Conservation (phyloP, 306 rosid genomes). For the Dicorynia guianensis region DNA sequence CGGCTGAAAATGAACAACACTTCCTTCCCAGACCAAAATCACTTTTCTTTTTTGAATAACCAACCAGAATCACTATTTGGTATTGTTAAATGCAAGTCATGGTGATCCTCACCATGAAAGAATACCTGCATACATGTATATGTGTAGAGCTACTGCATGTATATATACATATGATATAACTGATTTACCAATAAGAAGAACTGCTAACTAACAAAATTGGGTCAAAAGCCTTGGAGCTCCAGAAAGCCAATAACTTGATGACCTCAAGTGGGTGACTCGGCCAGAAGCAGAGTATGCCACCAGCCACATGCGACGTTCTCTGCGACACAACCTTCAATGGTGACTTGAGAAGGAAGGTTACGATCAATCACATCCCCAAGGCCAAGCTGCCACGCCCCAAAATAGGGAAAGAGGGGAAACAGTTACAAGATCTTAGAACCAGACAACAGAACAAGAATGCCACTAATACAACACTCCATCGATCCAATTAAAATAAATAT, state of each 20-base stretch:
- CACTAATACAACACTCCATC: background rate
- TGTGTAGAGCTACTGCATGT: constrained; percentile 54
- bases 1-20: constrained; percentile 42
- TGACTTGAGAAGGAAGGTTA: constrained; percentile 80
- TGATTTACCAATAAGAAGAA: constrained; percentile 46
- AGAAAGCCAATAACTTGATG: constrained; percentile 4
- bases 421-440: constrained; percentile 29
- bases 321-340: constrained; percentile 63
- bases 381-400: constrained; percentile 75
- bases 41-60: too few relatives aligned
- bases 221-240: constrained; percentile 31
- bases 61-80: constrained; percentile 37
- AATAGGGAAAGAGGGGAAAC: background rate
- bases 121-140: constrained; percentile 52
- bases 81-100: constrained; percentile 41
- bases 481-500: background rate
- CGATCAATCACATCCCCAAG: constrained; percentile 93
- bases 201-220: constrained; percentile 91
- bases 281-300: constrained; percentile 97
- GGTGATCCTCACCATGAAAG: constrained; percentile 56
- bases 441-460: constrained; percentile 14
- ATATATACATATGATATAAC: constrained; percentile 58
- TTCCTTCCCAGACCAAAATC: constrained; percentile 43
- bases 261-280: constrained; percentile 73
- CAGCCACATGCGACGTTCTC: constrained; percentile 89